Evolutionary conservation across 345 rosid species (phyloP).

Genomic region (Populus alba): DNA sequence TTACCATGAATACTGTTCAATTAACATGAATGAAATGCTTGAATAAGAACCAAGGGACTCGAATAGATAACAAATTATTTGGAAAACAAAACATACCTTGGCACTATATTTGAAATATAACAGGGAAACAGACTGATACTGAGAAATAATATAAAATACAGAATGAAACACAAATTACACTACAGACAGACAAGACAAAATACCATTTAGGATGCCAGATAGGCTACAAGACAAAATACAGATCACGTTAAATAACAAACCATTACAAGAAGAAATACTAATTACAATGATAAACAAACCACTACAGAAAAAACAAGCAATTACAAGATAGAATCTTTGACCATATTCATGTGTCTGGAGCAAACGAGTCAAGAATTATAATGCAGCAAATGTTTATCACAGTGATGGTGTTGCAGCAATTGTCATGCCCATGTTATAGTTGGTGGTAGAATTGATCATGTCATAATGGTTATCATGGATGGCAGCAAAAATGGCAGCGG

Average conservation of each 20-base stretch:
- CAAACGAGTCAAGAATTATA: neutral
- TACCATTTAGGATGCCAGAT: too few species aligned
- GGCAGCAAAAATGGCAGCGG: neutral
- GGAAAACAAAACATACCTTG: neutral
- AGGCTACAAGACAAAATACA: too few species aligned
- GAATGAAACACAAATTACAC: too few species aligned
- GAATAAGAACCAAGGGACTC: neutral
- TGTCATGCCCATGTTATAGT: neutral
- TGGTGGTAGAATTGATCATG: neutral
- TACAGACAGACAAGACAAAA: too few species aligned
- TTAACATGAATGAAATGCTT: neutral
- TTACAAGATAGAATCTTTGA: too few species aligned
- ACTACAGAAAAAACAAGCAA: too few species aligned
- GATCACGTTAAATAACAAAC: too few species aligned
- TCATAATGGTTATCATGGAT: neutral
- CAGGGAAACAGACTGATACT: neutral
- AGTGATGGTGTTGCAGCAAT: neutral
- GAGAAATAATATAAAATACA: neutral
- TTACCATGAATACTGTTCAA: neutral
- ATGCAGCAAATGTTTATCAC: neutral
- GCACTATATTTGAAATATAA: neutral
- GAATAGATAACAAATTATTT: neutral
- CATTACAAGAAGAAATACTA: too few species aligned
- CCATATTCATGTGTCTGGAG: neutral
- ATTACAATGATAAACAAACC: too few species aligned